A percentile compares a stretch with the other conserved stretches of the same genome.
phyloP scores from a whole-genome alignment of 1,284 basidiomycete genomes.

The Moesziomyces antarcticus region DNA sequence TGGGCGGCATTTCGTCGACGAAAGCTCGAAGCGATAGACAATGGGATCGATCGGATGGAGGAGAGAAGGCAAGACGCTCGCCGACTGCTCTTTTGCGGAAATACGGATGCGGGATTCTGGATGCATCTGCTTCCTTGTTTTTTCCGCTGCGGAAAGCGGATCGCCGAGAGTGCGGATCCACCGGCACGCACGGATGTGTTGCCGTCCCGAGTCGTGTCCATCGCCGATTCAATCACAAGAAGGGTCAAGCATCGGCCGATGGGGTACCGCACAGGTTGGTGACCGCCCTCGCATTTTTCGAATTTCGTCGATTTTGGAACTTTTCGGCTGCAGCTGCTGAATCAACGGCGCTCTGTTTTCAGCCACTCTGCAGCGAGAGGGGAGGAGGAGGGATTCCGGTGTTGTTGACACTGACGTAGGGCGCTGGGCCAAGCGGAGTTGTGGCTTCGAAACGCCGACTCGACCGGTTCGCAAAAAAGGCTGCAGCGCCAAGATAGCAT shows the following conservation, averaged over 20 bases:
- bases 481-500: not conserved
- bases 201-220: not conserved
- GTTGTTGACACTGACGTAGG: not conserved
- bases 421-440: not conserved
- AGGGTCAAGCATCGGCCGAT: not conserved
- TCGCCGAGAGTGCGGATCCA: not conserved
- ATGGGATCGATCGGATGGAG: not conserved
- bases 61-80: not conserved
- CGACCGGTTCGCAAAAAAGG: no score
- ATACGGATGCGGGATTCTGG: not conserved
- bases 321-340: not conserved
- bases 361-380: not conserved
- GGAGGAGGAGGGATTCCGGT: not conserved
- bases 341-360: not conserved
- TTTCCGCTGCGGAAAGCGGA: no score
- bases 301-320: not conserved
- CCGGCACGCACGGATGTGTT: not conserved
- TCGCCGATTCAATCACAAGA: no score
- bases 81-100: not conserved
- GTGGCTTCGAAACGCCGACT: not conserved
- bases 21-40: not conserved
- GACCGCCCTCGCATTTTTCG: not conserved
- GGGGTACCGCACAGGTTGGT: not conserved
- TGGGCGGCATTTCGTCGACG: slow-evolving; percentile 31
- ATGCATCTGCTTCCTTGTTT: no score